Percentiles rank a stretch among this genome's conserved stretches.
Conservation (phyloP, 2,329 filamentous ascomycete genomes). For the Colletotrichum phormii region DNA sequence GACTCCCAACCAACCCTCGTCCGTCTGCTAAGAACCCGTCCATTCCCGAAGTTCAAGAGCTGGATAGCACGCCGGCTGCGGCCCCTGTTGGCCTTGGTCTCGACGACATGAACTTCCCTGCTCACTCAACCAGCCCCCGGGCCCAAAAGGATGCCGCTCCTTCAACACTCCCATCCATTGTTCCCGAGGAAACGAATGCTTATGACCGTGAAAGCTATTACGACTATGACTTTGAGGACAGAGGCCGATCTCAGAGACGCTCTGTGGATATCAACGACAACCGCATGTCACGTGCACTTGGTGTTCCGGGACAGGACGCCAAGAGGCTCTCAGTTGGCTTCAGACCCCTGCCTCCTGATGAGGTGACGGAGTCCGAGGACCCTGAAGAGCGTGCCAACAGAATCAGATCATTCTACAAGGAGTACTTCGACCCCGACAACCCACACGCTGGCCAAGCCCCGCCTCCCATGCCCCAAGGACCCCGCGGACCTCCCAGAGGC, state of each 20-base stretch:
- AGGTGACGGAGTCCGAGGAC: constrained; percentile 83
- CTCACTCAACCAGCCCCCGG: constrained; percentile 41
- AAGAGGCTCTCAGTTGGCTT: constrained; percentile 77
- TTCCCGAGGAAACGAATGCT: constrained; percentile 32
- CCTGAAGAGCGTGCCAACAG: constrained; percentile 95
- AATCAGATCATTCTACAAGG: constrained; percentile 98
- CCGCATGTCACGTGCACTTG: constrained; percentile 53
- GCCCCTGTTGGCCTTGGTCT: constrained; percentile 37
- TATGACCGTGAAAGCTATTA: constrained; percentile 40
- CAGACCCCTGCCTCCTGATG: constrained; percentile 88
- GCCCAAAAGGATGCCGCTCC: constrained; percentile 50
- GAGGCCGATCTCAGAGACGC: constrained; percentile 50
- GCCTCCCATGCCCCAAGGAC: constrained; percentile 23
- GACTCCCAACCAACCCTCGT: constrained; percentile 34
- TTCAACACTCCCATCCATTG: constrained; percentile 46
- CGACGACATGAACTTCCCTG: constrained; percentile 33
- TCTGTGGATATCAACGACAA: constrained; percentile 42
- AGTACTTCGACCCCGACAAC: constrained; percentile 89
- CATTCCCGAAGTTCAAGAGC: constrained; percentile 15
- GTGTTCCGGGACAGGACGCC: constrained; percentile 65
- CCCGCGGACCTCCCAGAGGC: constrained; percentile 13
- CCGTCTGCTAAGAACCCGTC: constrained; percentile 29
- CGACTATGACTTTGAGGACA: constrained; percentile 45
- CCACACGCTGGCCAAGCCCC: constrained; percentile 52
- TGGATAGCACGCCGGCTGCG: constrained; percentile 28